Base-by-base conservation (phyloP, 768 basidiomycete genomes). In the Auricularia heimuer region DNA sequence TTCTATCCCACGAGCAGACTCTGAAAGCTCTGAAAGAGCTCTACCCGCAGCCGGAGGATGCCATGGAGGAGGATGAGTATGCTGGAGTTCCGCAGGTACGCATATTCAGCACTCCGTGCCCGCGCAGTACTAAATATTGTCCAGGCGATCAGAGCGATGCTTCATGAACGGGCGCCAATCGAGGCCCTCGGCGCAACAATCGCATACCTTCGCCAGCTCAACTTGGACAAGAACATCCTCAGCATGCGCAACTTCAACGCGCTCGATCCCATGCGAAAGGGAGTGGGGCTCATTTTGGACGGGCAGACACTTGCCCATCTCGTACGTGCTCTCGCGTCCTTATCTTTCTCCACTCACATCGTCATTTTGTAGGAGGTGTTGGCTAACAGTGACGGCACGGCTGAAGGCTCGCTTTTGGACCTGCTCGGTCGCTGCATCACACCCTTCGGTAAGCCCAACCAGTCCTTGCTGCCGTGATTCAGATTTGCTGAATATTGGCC, bases 181-280 rank as follows among this genome's bases (percentile, higher is more conserved):
- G 56, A 29, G 29, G 24, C 56, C 8, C 34, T 67, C 2, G 39
- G 29, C 10, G 2, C 34, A 10, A 35, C 29, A 44, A 37, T 51
- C 64, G 87, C 88, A 85, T 94, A 94, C 73, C 83, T 98, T 14
- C 86, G 90, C 44, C 91, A 92, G 67, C 82, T 99, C 47, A 98
- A 98, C 72, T 93, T 98, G 67, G 96, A 95, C 77, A 90, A 92
- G 72, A 95, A 98, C 68, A 86, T 99, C 64, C 75, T 99, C 71
- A 91, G 87, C 64, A 94, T 97, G 89, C 90, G 86, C 77, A 98
- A 98, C 73, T 99, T 99, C 82, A 95, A 98, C 69, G 81, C 97
- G 45, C 97, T 96, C 71, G 94, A 98, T 74, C 97, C 97, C 0
- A 93, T 98, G 85, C 82, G 83, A 66, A 81, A 87, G 71, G 90